Conservation (phyloP, 768 basidiomycete species). For the Daedaleopsis nitida region DNA sequence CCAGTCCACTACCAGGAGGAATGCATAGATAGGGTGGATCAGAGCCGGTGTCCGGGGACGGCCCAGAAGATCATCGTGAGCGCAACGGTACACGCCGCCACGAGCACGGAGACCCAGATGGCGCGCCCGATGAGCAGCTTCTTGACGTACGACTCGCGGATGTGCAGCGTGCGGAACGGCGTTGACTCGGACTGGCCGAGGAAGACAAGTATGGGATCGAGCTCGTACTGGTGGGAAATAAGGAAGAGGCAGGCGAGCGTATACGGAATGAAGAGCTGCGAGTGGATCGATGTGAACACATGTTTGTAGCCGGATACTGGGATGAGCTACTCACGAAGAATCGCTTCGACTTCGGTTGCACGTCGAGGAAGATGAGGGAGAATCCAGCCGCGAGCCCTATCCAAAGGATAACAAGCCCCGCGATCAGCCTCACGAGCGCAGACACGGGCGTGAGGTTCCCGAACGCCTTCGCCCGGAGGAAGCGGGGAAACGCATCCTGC, state of each 20-base stretch:
- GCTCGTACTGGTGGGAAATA: constrained; percentile 94
- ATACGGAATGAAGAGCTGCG: constrained; percentile 93
- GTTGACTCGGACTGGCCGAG: constrained; percentile 94
- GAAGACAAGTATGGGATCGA: constrained; percentile 95
- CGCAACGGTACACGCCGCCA: constrained; percentile 73
- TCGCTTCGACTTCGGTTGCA: constrained; percentile 87
- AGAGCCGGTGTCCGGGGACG: constrained; percentile 92
- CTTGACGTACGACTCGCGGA: constrained; percentile 92
- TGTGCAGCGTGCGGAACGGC: constrained; percentile 90
- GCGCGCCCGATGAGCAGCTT: constrained; percentile 89
- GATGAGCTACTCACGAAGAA: constrained; percentile 83
- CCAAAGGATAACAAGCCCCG: constrained; percentile 88
- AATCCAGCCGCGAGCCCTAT: constrained; percentile 91
- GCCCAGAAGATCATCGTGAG: constrained; percentile 94
- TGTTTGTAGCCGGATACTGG: not conserved
- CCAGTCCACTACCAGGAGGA: constrained; percentile 10
- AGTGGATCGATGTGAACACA: constrained; percentile 10
- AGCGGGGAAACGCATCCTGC: constrained; percentile 91
- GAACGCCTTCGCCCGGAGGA: constrained; percentile 96
- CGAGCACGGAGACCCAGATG: constrained; percentile 85
- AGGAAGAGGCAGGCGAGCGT: constrained; percentile 87
- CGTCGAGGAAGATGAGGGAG: constrained; percentile 91
- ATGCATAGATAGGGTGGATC: constrained; percentile 8
- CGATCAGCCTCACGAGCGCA: constrained; percentile 80
- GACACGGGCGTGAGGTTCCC: constrained; percentile 94